phyloP scores from a whole-genome alignment of 2,329 filamentous ascomycete species.

The Fusarium aywerte region DNA sequence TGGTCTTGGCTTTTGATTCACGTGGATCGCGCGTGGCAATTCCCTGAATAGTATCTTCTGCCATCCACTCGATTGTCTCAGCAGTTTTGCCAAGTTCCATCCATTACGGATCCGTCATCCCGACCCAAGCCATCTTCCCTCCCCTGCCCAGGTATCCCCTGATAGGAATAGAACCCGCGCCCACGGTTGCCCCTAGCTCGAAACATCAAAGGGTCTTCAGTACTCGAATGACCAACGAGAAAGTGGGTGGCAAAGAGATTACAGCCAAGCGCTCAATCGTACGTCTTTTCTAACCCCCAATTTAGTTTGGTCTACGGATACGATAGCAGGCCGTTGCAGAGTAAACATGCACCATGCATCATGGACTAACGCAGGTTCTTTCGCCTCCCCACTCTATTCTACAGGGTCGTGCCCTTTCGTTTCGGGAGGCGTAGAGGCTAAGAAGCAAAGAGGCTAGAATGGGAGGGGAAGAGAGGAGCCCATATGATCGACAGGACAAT shows the following conservation, averaged over 20 bases:
- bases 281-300: not conserved
- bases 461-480: not conserved
- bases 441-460: not conserved
- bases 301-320: not conserved
- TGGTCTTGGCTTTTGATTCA: not conserved
- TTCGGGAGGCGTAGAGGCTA: not conserved
- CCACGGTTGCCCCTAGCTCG: not conserved
- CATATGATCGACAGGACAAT: constrained; percentile 28
- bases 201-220: not conserved
- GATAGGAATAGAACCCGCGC: not conserved
- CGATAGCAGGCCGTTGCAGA: not conserved
- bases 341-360: not conserved
- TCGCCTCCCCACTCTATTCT: not conserved
- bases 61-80: constrained; percentile 2
- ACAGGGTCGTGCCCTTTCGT: not conserved
- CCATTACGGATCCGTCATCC: constrained; percentile 8
- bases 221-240: not conserved
- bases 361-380: constrained; percentile 27
- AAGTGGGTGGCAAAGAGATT: constrained; percentile 12
- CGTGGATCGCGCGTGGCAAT: constrained; percentile 4
- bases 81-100: constrained; percentile 4
- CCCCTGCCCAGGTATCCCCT: not conserved
- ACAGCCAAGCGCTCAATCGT: not conserved
- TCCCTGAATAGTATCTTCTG: not conserved
- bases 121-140: not conserved